Base-by-base conservation (phyloP, 768 basidiomycete genomes). In the Leccinellum luteum region DNA sequence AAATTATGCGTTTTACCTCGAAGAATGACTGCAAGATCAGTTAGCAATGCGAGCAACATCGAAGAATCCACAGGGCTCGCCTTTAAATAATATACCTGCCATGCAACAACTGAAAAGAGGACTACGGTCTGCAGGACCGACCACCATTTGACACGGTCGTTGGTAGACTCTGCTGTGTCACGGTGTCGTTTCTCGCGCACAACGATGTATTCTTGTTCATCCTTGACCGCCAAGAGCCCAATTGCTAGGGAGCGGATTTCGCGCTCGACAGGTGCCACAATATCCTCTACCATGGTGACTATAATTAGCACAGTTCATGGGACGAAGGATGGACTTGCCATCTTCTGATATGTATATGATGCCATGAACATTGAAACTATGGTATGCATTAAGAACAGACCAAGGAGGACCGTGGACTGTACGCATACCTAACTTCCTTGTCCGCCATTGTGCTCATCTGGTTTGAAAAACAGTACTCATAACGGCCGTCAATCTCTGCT, bases 81-180 rank as follows among this genome's bases (percentile, higher is more conserved):
- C 81, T 98, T 95, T 52, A 99, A 79, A 76, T 98, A 98, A 75
- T 94, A 97, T 56, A 99, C 84, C 75, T 99, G 97, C 95, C 95
- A 98, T 45, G 84, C 95, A 54, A 97, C 95, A 0, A 97, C 89
- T 3, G 85, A 79, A 68, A 98, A 90, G 56, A 98, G 76, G 21
- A 98, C 89, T 41, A 91, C 69, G 4, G 90, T 81, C 73, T 99
- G 97, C 7, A 94, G 71, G 59, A 99, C 87, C 3, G 94, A 95
- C 97, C 97, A 99, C 94, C 94, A 98, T 76, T 98, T 98, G 53
- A 99, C 96, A 38, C 97, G 86, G 38, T 89, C 83, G 71, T 98
- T 98, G 19, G 92, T 92, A 1, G 84, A 96, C 79, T 91, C 92
- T 9, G 92, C 89, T 51, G 97, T 99, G 72, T 98, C 92, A 54